Evolutionary conservation across 2,329 filamentous ascomycete species (phyloP), one percentile per base, ranked within the genome.

Genomic region (Alternaria sp.): DNA sequence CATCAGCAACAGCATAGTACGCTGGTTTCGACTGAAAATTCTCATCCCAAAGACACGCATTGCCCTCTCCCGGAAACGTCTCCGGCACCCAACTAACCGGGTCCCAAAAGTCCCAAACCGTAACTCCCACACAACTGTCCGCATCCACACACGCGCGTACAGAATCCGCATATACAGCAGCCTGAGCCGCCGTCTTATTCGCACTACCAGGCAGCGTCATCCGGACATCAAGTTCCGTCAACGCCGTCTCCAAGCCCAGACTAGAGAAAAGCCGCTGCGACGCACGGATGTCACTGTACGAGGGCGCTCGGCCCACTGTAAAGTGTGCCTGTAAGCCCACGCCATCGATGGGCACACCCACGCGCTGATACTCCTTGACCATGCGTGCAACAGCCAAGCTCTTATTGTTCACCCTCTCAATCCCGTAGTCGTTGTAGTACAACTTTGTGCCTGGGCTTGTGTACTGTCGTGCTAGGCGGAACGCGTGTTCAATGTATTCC

Each of bases 341-440:
- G 52, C 87, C 86, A 61, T 89, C 84, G 62, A 89, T 86, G 39
- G 79, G 79, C 69, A 78, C 73, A 5, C 72, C 71, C n/a, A 76
- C 74, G 1, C 71, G 70, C 46, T 74, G 60, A 45, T 80, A 73
- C 28, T 71, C 70, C 52, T 73, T 73, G 58, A 76, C 72, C 33
- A 66, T 50, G 2, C 66, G 61, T 34, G 69, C 70, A 3, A 77
- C 72, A n/a, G 75, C 74, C 41, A 58, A 66, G 31, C 71, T 65
- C 56, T 82, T 82, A n/a, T 82, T 80, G 13, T 84, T 82, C 7
- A 82, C 79, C 4, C 74, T 79, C 75, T 89, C 87, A 62, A 88
- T 84, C 75, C 85, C 86, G 80, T 88, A 89, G 74, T 87, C 85
- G 72, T 87, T 87, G 76, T 85, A 85, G 71, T 86, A 87, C 31